Percentiles rank a stretch among this genome's conserved stretches.
Conservation (phyloP, 345 rosid genomes). For the Populus nigra region DNA sequence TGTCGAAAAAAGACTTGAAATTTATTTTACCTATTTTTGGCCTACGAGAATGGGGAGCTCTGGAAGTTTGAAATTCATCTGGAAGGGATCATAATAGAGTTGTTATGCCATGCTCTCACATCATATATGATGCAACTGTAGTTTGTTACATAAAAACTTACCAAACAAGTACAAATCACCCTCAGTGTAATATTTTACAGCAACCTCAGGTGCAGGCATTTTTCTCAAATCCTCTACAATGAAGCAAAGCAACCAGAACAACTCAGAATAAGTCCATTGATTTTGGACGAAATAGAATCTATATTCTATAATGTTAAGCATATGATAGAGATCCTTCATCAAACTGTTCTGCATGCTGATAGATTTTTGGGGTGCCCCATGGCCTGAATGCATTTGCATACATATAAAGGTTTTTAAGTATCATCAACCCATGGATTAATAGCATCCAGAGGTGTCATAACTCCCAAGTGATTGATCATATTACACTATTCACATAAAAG, state of each 20-base stretch:
- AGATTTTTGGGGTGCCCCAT: neutral
- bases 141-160: constrained; percentile 32
- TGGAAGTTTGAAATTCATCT: constrained; percentile 96
- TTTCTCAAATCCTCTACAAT: constrained; percentile 73
- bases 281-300: neutral
- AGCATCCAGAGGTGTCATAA: neutral
- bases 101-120: neutral
- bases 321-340: neutral
- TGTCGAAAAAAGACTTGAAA: neutral
- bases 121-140: neutral
- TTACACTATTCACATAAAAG: neutral
- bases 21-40: constrained; percentile 67
- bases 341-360: neutral
- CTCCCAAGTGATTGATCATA: neutral
- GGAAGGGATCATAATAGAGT: constrained; percentile 19
- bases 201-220: constrained; percentile 85
- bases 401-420: neutral
- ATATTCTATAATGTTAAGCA: neutral
- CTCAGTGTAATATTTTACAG: constrained; percentile 84
- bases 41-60: constrained; percentile 82
- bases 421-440: constrained; percentile 1
- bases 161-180: constrained; percentile 89
- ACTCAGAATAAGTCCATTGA: neutral
- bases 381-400: neutral
- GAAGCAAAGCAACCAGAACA: constrained; percentile 6